phyloP scores from a whole-genome alignment of 768 basidiomycete species.

The Macrocybe gigantea region DNA sequence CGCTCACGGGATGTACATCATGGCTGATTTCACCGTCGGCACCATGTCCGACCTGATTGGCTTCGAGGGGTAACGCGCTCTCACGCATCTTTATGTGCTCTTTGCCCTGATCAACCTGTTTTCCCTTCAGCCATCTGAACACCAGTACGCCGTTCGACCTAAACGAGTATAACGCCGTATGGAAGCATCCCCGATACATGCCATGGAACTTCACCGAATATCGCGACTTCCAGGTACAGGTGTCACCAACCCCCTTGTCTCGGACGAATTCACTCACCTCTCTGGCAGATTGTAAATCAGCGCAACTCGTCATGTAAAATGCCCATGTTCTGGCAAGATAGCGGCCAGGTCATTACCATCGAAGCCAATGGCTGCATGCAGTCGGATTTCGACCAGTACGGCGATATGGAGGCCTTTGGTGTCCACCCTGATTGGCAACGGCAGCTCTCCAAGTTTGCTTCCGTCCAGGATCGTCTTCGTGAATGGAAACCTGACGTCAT shows the following conservation, averaged over 20 bases:
- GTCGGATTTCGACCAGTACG: constrained; percentile 93
- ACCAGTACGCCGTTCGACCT: constrained; percentile 73
- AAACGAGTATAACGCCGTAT: constrained; percentile 65
- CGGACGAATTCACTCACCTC: neutral
- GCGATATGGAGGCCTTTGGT: constrained; percentile 97
- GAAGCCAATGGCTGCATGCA: constrained; percentile 63
- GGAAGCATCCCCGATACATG: constrained; percentile 68
- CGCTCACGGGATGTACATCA: constrained; percentile 81
- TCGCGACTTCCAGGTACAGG: constrained; percentile 64
- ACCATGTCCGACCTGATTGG: constrained; percentile 88
- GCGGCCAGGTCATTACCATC: constrained; percentile 58
- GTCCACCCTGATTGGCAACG: constrained; percentile 93
- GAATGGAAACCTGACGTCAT: constrained; percentile 85
- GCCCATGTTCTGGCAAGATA: constrained; percentile 77
- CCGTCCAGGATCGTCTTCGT: constrained; percentile 91
- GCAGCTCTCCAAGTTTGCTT: constrained; percentile 91
- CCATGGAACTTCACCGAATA: constrained; percentile 89
- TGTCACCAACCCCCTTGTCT: constrained; percentile 1
- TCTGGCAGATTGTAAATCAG: constrained; percentile 50
- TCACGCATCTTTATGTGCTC: neutral
- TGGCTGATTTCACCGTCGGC: constrained; percentile 91
- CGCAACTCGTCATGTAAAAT: constrained; percentile 72
- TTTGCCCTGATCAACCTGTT: constrained; percentile 4
- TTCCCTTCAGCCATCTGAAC: constrained; percentile 59
- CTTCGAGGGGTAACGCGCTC: constrained; percentile 61